Evolutionary conservation across 345 rosid species (phyloP), one percentile per base, ranked within the genome.

Genomic region (Eucalyptus virginea): DNA sequence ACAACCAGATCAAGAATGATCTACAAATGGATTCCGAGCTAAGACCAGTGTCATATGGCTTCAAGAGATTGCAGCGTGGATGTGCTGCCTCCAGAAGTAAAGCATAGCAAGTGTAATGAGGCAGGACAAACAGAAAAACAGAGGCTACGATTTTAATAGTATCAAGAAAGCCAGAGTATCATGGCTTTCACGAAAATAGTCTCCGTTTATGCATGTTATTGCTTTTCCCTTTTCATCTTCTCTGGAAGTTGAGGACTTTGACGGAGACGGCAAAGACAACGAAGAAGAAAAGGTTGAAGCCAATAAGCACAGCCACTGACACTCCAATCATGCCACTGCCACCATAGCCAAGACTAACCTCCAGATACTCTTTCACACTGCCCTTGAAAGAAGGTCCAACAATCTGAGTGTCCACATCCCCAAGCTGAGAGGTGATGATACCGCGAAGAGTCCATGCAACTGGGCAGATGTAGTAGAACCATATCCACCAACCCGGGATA

Each of bases 401-500:
- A 86, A 97, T 94, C 89, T 88, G 92, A 86, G 92, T 92, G 86
- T 96, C 96, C 87, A 95, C 97, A 90, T 96, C 98, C 45, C 98
- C 97, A 26, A 98, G 96, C 94, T 95, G 98, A 72, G 99, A 97
- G 12, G 92, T 89, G 72, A 97, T 94, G 40, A 97, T 45, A 24
- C 99, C 99, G 48, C 91, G 93, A 47, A 98, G 93, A 52, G 97
- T 98, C 99, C 99, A 98, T 28, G 98, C 95, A 89, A 96, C 92
- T 45, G 98, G 99, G 91, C 95, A 92, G 47, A 98, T 94, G 93
- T 96, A 94, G 91, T 96, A 95, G 94, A 97, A 97, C 98, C 99
- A 98, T 62, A 98, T 90, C 99, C 99, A 97, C 99, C 99, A 98
- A 90, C 92, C 96, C 3, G 98, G 99, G 81, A 98, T 96, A 83